Evolutionary conservation across 805 yeast species (phyloP).

Genomic region (Candida insectalens): DNA sequence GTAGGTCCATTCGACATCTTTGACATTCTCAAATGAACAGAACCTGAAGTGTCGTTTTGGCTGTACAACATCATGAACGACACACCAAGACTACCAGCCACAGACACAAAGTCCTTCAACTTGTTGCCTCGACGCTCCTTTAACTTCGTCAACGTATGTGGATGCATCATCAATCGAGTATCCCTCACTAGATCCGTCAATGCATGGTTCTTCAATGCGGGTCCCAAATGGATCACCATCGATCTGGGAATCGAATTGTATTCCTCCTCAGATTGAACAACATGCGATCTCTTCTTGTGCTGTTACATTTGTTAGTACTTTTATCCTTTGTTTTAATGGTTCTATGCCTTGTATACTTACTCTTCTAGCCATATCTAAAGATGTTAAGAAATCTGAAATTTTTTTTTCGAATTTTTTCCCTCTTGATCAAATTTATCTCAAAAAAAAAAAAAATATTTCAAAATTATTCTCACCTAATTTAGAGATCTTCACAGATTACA

Average conservation of each 20-base stretch:
- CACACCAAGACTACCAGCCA: slow-evolving; percentile 96
- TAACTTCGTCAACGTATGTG: slow-evolving; percentile 87
- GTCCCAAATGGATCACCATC: slow-evolving; percentile 86
- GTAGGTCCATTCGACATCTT: slow-evolving; percentile 95
- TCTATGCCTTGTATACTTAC: not conserved
- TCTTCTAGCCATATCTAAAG: not conserved
- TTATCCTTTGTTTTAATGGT: not conserved
- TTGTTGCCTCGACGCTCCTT: slow-evolving; percentile 82
- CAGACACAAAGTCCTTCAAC: slow-evolving; percentile 88
- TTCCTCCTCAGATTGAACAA: slow-evolving; percentile 51
- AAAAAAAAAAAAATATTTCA: slow-evolving; percentile 1
- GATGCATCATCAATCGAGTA: slow-evolving; percentile 86
- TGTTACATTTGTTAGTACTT: slow-evolving; percentile 15
- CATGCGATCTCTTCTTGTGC: slow-evolving; percentile 85
- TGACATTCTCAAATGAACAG: slow-evolving; percentile 72
- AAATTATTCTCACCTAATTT: slow-evolving; percentile 1
- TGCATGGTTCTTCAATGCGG: slow-evolving; percentile 65
- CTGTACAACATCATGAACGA: slow-evolving; percentile 81
- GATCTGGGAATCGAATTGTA: slow-evolving; percentile 74
- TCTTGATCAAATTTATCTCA: not conserved
- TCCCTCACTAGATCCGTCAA: slow-evolving; percentile 79
- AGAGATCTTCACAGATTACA: not conserved
- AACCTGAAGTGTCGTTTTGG: slow-evolving; percentile 69
- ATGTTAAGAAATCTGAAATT: not conserved
- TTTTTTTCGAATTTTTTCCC: slow-evolving; percentile 1